These are phyloP conservation scores for Theobroma cacao DNA, from an alignment of 345 rosid species.

Conservation along the genomic window DNA sequence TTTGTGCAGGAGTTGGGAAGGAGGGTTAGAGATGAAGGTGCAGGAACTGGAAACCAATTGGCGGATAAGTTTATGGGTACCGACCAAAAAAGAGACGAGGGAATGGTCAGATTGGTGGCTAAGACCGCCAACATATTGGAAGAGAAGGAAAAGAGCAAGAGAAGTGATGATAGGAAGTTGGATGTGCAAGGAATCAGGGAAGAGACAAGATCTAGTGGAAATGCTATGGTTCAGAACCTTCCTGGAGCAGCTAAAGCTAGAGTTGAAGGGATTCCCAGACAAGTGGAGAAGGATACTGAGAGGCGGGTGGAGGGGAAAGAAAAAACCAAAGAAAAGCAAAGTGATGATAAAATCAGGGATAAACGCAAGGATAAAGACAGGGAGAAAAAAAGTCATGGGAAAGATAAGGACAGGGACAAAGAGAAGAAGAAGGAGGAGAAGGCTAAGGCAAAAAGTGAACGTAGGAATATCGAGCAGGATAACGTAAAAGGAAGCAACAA, in stretches of 20 bases:
- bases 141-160: slow-evolving; percentile 37
- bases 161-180: slow-evolving; percentile 27
- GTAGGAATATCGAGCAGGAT: slow-evolving; percentile 25
- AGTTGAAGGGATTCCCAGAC: slow-evolving; percentile 27
- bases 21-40: slow-evolving; percentile 40
- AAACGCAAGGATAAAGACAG: slow-evolving; percentile 25
- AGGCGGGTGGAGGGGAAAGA: slow-evolving; percentile 33
- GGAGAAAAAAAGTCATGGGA: slow-evolving; percentile 27
- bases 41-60: slow-evolving; percentile 22
- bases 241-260: slow-evolving; percentile 28
- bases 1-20: slow-evolving; percentile 37
- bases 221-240: slow-evolving; percentile 22
- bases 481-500: slow-evolving; percentile 28
- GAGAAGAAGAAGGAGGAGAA: slow-evolving; percentile 30
- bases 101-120: slow-evolving; percentile 22
- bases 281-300: slow-evolving; percentile 24
- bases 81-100: slow-evolving; percentile 36
- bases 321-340: slow-evolving; percentile 33
- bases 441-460: slow-evolving; percentile 23
- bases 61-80: slow-evolving; percentile 28
- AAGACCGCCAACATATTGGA: slow-evolving; percentile 22
- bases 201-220: slow-evolving; percentile 26
- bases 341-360: slow-evolving; percentile 29
- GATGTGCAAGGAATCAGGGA: slow-evolving; percentile 30
- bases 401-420: slow-evolving; percentile 32